These are phyloP conservation scores for Acanthochlamys bracteata DNA, from an alignment of 106 monocot species.

Conservation along the genomic window DNA sequence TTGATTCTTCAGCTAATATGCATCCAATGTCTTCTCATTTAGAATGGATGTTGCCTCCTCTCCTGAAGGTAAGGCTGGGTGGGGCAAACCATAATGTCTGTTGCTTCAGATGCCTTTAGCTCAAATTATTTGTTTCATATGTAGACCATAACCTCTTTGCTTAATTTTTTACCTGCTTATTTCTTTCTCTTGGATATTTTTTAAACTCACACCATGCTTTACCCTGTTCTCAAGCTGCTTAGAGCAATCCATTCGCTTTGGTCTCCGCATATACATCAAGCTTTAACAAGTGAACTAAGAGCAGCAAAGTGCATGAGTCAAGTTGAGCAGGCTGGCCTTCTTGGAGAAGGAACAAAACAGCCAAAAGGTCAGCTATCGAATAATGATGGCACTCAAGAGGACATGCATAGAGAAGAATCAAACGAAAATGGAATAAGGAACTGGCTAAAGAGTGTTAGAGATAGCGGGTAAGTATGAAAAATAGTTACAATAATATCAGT, in stretches of 20 bases:
- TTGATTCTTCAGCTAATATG: constrained; percentile 20
- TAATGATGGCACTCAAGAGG: constrained; percentile 44
- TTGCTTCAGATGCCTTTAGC: no score
- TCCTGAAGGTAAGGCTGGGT: constrained; percentile 49
- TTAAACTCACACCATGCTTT: not conserved
- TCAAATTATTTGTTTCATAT: no score
- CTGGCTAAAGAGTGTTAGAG: constrained; percentile 89
- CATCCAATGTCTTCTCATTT: constrained; percentile 93
- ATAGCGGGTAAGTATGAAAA: constrained; percentile 69
- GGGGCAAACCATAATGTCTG: no score
- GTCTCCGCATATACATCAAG: constrained; percentile 58
- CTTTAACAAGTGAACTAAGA: constrained; percentile 53
- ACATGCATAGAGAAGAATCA: constrained; percentile 44
- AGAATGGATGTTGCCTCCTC: constrained; percentile 93
- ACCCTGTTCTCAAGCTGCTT: constrained; percentile 54
- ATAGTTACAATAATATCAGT: not conserved
- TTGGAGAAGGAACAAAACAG: constrained; percentile 59
- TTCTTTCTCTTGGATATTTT: no score
- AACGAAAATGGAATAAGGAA: constrained; percentile 80
- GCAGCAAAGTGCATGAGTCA: constrained; percentile 70
- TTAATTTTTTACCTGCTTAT: no score
- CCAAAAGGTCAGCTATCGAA: constrained; percentile 37
- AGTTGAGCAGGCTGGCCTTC: constrained; percentile 73
- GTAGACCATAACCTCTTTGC: no score
- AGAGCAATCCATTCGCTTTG: constrained; percentile 73